Evolutionary conservation across 495 filamentous ascomycete genomes (phyloP).

Genomic region (Penicillium lividum): DNA sequence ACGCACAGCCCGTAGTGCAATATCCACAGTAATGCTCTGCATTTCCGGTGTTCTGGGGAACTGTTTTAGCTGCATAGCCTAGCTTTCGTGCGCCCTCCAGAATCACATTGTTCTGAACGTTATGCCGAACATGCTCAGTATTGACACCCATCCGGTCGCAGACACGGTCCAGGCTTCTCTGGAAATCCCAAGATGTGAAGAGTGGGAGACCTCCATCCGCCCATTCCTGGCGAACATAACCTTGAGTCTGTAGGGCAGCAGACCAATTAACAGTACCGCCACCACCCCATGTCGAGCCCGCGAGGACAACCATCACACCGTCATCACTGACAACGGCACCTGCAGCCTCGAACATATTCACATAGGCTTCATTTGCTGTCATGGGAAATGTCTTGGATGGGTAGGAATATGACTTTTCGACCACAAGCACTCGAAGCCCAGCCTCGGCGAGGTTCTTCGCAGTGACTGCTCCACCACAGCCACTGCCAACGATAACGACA

Average conservation of each 20-base stretch:
- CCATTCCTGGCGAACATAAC: constrained; percentile 82
- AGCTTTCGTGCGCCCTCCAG: constrained; percentile 75
- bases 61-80: constrained; percentile 67
- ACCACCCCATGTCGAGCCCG: constrained; percentile 79
- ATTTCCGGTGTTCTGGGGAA: constrained; percentile 77
- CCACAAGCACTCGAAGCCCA: constrained; percentile 72
- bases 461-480: constrained; percentile 81
- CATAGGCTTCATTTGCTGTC: constrained; percentile 52
- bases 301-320: constrained; percentile 57
- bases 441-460: constrained; percentile 80
- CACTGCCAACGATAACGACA: constrained; percentile 82
- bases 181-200: constrained; percentile 75
- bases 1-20: constrained; percentile 75
- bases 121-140: constrained; percentile 65
- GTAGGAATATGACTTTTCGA: constrained; percentile 81
- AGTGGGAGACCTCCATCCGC: constrained; percentile 69
- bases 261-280: constrained; percentile 90
- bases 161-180: constrained; percentile 72
- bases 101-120: constrained; percentile 64
- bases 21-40: constrained; percentile 75
- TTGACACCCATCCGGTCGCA: constrained; percentile 79
- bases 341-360: constrained; percentile 65
- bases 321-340: constrained; percentile 62
- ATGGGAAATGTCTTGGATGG: constrained; percentile 73
- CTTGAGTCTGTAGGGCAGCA: constrained; percentile 79